Evolutionary conservation across 345 rosid species (phyloP), one percentile per base, ranked within the genome.

Genomic region (Acer yangbiense): DNA sequence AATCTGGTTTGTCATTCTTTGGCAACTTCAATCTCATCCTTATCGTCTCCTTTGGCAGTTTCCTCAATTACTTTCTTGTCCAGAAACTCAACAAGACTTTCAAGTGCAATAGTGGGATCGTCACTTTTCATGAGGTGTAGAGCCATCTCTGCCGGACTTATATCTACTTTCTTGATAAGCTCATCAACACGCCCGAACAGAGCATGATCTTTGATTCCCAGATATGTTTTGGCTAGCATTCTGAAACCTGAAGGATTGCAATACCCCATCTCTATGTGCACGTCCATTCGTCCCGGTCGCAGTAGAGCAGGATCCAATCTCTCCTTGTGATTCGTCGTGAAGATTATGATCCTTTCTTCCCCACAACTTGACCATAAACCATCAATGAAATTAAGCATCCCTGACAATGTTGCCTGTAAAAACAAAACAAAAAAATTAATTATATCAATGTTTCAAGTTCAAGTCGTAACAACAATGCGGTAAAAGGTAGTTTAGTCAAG

Each of bases 111-210:
- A 7, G 66, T 54, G 2, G 76, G 70, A 9, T 77, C 78, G 12
- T 85, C 81, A 5, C 80, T 80, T 73, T 82, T 86, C 83, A 89
- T 79, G 4, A 89, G 83, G 63, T 87, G 86, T 69, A 82, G 85
- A 1, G 88, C 89, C 1, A 84, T 77, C 65, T 79, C 82, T 0
- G 82, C 78, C 6, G 82, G 82, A 46, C 74, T 74, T 3, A 79
- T 29, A 1, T n/a, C 39, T 11, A 20, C n/a, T 0, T 1, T 61
- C 35, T 68, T 32, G 6, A 79, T 16, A 62, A 74, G 82, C 2
- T 74, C 52, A 3, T 79, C 75, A 20, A 79, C 52, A 0, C 52
- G 25, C 14, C n/a, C 48, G 17, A 72, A 79, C 35, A 54, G 39
- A 35, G 18, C 21, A 21, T 73, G 81, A 11, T 73, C 23, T 41